Conservation (phyloP, 768 basidiomycete species). For the Tubosaeta sp. region DNA sequence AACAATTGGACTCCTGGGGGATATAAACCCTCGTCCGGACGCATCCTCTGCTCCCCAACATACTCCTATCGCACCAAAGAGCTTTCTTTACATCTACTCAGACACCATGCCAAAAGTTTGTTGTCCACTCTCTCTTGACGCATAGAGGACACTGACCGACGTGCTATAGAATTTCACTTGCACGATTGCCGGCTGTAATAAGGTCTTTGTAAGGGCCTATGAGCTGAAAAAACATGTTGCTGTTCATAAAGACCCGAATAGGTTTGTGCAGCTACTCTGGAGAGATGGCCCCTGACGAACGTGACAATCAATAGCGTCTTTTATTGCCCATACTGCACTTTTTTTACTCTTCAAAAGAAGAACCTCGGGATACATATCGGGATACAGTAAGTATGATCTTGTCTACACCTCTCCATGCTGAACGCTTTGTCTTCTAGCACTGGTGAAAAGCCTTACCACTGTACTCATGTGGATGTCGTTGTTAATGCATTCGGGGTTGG, state of each 20-base stretch:
- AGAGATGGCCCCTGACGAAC: not conserved
- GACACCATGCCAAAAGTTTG: constrained; percentile 10
- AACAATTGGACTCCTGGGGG: constrained; percentile 1
- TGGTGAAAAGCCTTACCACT: constrained; percentile 13
- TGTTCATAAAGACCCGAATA: constrained; percentile 6
- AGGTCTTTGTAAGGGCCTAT: constrained; percentile 2
- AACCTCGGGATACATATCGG: constrained; percentile 16
- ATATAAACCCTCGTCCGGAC: constrained; percentile 12
- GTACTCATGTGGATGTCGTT: constrained; percentile 2
- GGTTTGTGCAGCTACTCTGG: not conserved
- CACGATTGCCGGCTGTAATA: not conserved
- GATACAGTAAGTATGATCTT: constrained; percentile 14
- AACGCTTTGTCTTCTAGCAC: constrained; percentile 11
- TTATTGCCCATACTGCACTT: constrained; percentile 14
- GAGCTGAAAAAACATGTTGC: constrained; percentile 12
- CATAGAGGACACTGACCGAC: not conserved
- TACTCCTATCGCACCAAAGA: not conserved
- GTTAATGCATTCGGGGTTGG: not conserved
- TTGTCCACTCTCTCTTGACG: not conserved
- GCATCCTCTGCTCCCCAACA: not conserved
- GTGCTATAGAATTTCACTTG: constrained; percentile 3
- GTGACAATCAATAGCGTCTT: constrained; percentile 2
- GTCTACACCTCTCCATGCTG: not conserved
- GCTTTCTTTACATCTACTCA: not conserved
- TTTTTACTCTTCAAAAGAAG: constrained; percentile 17